Percentiles rank a stretch among this genome's conserved stretches.
Evolutionary conservation across 2,329 filamentous ascomycete genomes (phyloP).

Genomic region (Colletotrichum chlorophyti): DNA sequence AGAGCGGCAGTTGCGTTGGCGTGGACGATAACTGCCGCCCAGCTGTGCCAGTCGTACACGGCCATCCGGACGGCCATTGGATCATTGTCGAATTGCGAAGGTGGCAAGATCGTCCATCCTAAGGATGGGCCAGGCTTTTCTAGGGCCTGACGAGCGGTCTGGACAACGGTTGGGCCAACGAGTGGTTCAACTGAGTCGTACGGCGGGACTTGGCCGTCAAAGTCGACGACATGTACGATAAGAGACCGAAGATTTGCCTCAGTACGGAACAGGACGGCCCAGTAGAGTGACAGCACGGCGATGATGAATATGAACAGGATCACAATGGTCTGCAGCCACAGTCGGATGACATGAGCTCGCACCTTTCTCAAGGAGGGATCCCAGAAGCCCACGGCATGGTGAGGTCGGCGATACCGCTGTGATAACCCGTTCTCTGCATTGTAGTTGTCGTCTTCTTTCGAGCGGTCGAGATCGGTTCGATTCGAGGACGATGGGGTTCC

Average conservation of each 20-base stretch:
- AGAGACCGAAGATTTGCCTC: conserved; percentile 55
- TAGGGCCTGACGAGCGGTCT: conserved; percentile 51
- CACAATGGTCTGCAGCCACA: conserved; percentile 37
- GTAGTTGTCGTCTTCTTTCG: background rate
- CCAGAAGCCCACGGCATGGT: conserved; percentile 52
- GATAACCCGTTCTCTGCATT: background rate
- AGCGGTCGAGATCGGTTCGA: background rate
- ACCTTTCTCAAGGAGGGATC: conserved; percentile 41
- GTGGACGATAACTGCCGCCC: conserved; percentile 68
- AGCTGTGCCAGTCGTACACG: conserved; percentile 65
- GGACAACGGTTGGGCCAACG: conserved; percentile 61
- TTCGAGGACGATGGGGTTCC: too few relatives aligned
- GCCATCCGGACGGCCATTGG: conserved; percentile 61
- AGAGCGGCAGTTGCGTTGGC: conserved; percentile 66
- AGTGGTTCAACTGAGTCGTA: conserved; percentile 56
- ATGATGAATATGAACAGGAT: conserved; percentile 63
- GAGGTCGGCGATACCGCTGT: conserved; percentile 17
- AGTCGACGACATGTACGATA: conserved; percentile 66
- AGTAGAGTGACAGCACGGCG: conserved; percentile 64
- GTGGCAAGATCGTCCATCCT: conserved; percentile 55
- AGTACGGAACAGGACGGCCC: conserved; percentile 61
- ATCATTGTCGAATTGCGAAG: conserved; percentile 61
- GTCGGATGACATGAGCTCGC: conserved; percentile 33
- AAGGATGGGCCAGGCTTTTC: conserved; percentile 47
- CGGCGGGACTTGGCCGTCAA: conserved; percentile 62